Base-by-base conservation (phyloP, 2,329 filamentous ascomycete species). In the Calonectria multiphialidica region DNA sequence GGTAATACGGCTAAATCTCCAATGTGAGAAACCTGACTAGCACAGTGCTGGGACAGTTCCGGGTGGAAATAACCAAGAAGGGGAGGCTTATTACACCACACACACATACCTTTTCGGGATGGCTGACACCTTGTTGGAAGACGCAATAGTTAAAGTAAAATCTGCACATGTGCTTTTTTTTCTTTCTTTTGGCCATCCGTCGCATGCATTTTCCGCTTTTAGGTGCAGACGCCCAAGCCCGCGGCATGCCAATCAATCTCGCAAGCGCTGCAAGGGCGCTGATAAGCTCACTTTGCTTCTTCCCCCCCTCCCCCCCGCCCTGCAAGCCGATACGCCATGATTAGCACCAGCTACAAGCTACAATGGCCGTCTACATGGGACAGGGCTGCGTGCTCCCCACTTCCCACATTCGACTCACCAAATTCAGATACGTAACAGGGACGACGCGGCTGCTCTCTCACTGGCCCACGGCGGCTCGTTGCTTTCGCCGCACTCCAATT, bases 371-470 rank as follows among this genome's bases (percentile, higher is more conserved):
- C 23, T 53, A 28, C 15, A 33, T 33, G 5, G 49, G 49, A 28
- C 49, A 53, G 49, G 49, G 28, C 49, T 30, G 6, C 30, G 53
- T 40, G 53, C 53, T 59, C 53, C 53, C 53, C 53, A 59, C 40
- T 55, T 44, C 68, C 63, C 64, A 65, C 61, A 42, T 63, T 63
- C 61, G 59, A 71, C 67, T 80, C 80, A 82, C 73, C 80, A 82
- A 83, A 82, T 84, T 80, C 75, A 78, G 82, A 80, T 83, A 83
- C 81, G 82, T 84, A 84, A 83, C 72, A 70, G 77, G 45, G 69
- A 63, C 64, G 42, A 25, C 59, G 18, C 65, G 63, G n/a, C 49
- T 53, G 72, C 63, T 70, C 66, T 78, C 75, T 80, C 35, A 80
- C 76, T 80, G 79, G 78, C 47, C 47, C 42, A 28, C 25, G 18